Conservation (phyloP, 139 green algal genomes). For the Limnomonas spitsbergensis region DNA sequence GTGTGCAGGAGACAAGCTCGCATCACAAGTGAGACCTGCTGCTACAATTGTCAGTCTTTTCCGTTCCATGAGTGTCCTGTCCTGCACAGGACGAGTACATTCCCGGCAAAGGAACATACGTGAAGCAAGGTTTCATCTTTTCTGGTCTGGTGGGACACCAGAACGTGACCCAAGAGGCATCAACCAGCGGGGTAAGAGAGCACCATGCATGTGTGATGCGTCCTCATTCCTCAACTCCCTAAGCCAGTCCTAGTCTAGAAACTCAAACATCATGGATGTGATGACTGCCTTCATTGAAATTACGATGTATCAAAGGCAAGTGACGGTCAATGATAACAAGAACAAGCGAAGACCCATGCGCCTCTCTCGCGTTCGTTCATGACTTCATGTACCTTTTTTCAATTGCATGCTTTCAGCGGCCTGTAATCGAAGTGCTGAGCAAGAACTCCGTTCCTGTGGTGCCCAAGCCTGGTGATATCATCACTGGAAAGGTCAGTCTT, state of each 20-base stretch:
- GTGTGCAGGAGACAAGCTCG: conserved; percentile 29
- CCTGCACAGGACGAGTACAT: conserved; percentile 29
- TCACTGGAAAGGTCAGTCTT: neutral
- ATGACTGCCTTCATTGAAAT: conserved; percentile 10
- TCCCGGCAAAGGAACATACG: conserved; percentile 52
- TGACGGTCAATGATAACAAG: neutral
- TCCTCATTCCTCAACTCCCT: too few relatives aligned
- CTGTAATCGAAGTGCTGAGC: conserved; percentile 9
- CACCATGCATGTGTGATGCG: too few relatives aligned
- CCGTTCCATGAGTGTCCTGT: neutral
- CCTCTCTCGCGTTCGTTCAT: conserved; percentile 12
- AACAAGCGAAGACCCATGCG: conserved; percentile 15
- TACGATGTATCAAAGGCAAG: neutral
- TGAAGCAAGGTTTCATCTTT: conserved; percentile 37
- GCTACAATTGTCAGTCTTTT: neutral
- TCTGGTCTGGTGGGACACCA: conserved; percentile 45
- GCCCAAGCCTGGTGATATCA: conserved; percentile 1
- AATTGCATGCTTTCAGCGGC: neutral
- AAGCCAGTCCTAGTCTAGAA: too few relatives aligned
- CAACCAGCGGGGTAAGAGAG: neutral
- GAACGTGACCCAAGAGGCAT: neutral
- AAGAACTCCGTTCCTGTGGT: neutral
- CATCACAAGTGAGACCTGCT: conserved; percentile 14
- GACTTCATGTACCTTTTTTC: neutral
- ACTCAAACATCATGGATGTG: neutral